These are phyloP conservation scores for Arthroderma sp. DNA, from an alignment of 2,329 filamentous ascomycete genomes.

Conservation along the genomic window DNA sequence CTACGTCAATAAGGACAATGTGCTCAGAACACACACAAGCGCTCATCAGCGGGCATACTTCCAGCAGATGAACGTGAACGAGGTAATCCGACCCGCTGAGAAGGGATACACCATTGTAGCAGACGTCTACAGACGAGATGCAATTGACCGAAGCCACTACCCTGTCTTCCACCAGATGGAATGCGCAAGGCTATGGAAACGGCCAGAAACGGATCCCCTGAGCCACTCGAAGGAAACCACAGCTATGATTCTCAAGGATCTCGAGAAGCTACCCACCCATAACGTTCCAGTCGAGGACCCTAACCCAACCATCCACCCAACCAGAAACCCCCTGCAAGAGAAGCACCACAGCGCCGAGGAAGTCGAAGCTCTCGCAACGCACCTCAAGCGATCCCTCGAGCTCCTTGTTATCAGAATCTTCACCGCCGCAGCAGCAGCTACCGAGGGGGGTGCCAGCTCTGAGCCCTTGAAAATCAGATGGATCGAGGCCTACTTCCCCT, in stretches of 20 bases:
- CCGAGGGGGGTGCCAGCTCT: slow-evolving; percentile 36
- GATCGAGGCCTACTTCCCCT: slow-evolving; percentile 96
- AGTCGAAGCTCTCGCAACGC: slow-evolving; percentile 66
- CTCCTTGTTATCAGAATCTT: slow-evolving; percentile 85
- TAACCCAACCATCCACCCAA: slow-evolving; percentile 61
- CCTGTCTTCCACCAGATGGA: slow-evolving; percentile 99
- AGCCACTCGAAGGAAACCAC: slow-evolving; percentile 34
- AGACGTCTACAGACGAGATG: slow-evolving; percentile 90
- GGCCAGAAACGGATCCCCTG: slow-evolving; percentile 29
- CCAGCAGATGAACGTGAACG: slow-evolving; percentile 44
- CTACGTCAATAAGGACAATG: slow-evolving; percentile 73
- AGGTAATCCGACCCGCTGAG: slow-evolving; percentile 21
- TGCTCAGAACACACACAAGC: slow-evolving; percentile 85
- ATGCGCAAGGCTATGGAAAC: slow-evolving; percentile 79
- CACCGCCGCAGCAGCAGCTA: slow-evolving; percentile 52
- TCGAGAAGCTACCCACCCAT: slow-evolving; percentile 60
- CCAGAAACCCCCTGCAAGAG: slow-evolving; percentile 71
- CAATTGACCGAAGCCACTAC: slow-evolving; percentile 88
- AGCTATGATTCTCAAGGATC: slow-evolving; percentile 53
- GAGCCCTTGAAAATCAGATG: slow-evolving; percentile 78
- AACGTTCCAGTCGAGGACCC: slow-evolving; percentile 68
- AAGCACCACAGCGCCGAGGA: slow-evolving; percentile 60
- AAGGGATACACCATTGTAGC: slow-evolving; percentile 82
- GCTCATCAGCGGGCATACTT: slow-evolving; percentile 84
- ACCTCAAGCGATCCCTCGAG: slow-evolving; percentile 82